Conservation (phyloP, 2,329 filamentous ascomycete genomes). For the Sphaerostilbella broomeana region DNA sequence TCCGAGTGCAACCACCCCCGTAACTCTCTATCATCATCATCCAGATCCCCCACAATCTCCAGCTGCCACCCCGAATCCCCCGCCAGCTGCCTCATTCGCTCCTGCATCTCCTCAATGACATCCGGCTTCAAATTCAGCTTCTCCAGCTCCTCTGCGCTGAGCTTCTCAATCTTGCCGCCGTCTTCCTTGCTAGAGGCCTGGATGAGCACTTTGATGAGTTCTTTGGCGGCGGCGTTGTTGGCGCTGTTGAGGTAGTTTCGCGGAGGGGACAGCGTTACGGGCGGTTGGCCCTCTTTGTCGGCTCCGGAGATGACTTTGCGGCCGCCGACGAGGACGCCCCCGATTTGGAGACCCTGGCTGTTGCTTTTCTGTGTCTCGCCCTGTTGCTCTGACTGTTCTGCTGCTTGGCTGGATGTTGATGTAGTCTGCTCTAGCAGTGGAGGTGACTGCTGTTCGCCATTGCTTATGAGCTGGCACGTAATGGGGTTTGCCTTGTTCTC, state of each 20-base stretch:
- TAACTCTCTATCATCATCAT: conserved; percentile 52
- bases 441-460: conserved; percentile 17
- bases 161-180: conserved; percentile 53
- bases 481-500: conserved; percentile 72
- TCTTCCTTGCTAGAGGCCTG: conserved; percentile 44
- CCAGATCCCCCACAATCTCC: conserved; percentile 66
- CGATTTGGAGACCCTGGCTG: conserved; percentile 34
- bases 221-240: conserved; percentile 6
- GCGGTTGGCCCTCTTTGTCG: conserved; percentile 41
- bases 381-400: conserved; percentile 11
- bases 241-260: conserved; percentile 26
- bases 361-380: conserved; percentile 11
- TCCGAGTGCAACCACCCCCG: conserved; percentile 59
- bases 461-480: conserved; percentile 65
- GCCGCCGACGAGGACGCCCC: conserved; percentile 48
- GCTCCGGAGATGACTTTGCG: conserved; percentile 41
- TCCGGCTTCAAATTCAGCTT: conserved; percentile 60
- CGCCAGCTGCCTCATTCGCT: conserved; percentile 62
- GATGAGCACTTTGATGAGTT: conserved; percentile 38
- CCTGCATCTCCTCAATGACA: conserved; percentile 61
- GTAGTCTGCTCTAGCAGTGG: conserved; percentile 30
- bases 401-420: conserved; percentile 25
- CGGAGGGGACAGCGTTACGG: conserved; percentile 40
- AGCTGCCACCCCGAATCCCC: conserved; percentile 71
- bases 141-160: conserved; percentile 62